Evolutionary conservation across 257 asterid genomes (phyloP).

Genomic region (Solanum corneliomulleri): DNA sequence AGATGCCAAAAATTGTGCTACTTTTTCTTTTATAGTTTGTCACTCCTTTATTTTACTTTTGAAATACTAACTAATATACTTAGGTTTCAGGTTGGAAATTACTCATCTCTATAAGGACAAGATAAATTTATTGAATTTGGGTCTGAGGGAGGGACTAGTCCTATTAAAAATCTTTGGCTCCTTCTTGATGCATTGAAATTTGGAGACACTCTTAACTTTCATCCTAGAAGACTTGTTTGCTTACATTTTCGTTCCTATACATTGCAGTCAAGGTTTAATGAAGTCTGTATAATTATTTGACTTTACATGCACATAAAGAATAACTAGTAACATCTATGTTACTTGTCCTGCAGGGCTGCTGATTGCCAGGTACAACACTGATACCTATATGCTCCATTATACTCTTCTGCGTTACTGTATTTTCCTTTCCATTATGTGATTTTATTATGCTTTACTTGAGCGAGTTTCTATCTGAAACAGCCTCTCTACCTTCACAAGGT

Average conservation of each 20-base stretch:
- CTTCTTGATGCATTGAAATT: background rate
- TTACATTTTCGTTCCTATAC: background rate
- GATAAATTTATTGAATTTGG: background rate
- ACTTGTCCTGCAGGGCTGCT: conserved; percentile 63
- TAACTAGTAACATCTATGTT: conserved; percentile 7
- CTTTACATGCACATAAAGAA: background rate
- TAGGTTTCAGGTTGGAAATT: background rate
- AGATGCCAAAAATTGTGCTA: background rate
- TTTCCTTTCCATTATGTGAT: background rate
- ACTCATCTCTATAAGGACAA: background rate
- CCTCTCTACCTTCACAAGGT: background rate
- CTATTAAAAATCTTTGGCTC: background rate
- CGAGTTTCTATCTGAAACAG: background rate
- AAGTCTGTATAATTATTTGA: background rate
- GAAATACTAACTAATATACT: background rate
- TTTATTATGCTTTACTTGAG: background rate
- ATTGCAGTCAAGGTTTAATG: background rate
- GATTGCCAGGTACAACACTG: conserved; percentile 59
- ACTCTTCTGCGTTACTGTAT: background rate
- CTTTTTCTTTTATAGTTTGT: background rate
- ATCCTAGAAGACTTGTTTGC: background rate
- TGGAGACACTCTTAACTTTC: background rate
- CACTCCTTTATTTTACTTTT: background rate
- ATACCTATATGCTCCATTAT: background rate
- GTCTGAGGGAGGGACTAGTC: background rate